phyloP scores from a whole-genome alignment of 139 green algal genomes.

The Tetraselmis striata region DNA sequence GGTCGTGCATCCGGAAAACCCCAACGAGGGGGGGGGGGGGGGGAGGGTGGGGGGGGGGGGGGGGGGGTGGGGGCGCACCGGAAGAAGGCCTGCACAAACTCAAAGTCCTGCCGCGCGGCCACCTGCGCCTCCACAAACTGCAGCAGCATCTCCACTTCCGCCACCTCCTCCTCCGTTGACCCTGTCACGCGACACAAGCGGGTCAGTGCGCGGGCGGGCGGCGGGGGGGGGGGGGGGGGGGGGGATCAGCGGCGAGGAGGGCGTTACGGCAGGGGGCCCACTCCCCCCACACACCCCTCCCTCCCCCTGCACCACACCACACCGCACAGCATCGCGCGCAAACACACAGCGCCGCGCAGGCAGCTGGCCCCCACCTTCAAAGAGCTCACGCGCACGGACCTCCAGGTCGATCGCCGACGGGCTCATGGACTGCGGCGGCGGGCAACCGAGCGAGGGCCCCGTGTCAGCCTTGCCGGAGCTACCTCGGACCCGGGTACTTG shows the following conservation, averaged over 20 bases:
- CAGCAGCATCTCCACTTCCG: slow-evolving; percentile 57
- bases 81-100: slow-evolving; percentile 60
- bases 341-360: not conserved
- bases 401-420: slow-evolving; percentile 60
- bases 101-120: slow-evolving; percentile 57
- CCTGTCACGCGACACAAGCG: not conserved
- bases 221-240: not conserved
- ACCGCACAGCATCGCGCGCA: too few relatives aligned
- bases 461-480: too few relatives aligned
- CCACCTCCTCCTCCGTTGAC: slow-evolving; percentile 30
- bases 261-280: not conserved
- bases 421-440: slow-evolving; percentile 18
- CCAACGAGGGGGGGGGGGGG: too few relatives aligned
- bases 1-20: too few relatives aligned
- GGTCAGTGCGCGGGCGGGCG: too few relatives aligned
- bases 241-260: too few relatives aligned
- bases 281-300: not conserved
- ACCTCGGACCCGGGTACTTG: too few relatives aligned
- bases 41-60: too few relatives aligned
- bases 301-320: not conserved
- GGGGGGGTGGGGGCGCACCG: not conserved
- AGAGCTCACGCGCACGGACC: slow-evolving; percentile 59
- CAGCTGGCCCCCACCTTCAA: not conserved
- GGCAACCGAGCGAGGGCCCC: too few relatives aligned
- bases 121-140: slow-evolving; percentile 47